A percentile compares a stretch with the other conserved stretches of the same genome.
Conservation (phyloP, 768 basidiomycete species). For the Hydnum rufescens region DNA sequence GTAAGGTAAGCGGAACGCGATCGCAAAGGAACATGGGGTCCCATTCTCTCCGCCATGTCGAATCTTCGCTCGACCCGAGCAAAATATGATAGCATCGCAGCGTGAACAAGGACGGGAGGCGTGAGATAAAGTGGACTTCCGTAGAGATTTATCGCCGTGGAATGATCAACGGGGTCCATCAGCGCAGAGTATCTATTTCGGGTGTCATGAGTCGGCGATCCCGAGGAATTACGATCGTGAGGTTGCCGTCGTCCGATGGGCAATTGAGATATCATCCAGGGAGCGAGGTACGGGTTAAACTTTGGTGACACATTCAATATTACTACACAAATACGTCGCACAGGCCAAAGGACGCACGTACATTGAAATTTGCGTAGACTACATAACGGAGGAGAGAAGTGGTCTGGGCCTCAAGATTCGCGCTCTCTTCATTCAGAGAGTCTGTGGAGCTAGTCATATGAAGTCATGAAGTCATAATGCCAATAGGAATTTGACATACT, state of each 20-base stretch:
- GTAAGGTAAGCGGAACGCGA: not conserved
- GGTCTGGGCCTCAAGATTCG: not conserved
- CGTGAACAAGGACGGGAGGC: slow-evolving; percentile 7
- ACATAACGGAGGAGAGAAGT: slow-evolving; percentile 7
- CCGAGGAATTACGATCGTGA: not conserved
- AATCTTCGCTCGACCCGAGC: slow-evolving; percentile 7
- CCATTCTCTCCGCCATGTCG: not conserved
- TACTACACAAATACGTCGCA: not conserved
- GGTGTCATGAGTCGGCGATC: not conserved
- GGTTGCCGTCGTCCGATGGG: not conserved
- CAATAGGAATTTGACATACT: not conserved
- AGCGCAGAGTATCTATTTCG: not conserved
- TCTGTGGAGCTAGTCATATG: not conserved
- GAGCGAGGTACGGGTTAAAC: slow-evolving; percentile 9
- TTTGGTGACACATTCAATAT: slow-evolving; percentile 1
- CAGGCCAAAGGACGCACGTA: not conserved
- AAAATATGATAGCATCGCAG: slow-evolving; percentile 9
- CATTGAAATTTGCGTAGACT: slow-evolving; percentile 7
- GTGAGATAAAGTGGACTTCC: slow-evolving; percentile 5
- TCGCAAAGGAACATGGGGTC: not conserved
- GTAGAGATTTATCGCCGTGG: slow-evolving; percentile 4
- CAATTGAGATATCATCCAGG: slow-evolving; percentile 7
- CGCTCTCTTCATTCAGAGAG: not conserved
- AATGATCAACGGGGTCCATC: not conserved
- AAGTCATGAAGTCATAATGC: not conserved